Conservation (phyloP, 2,329 filamentous ascomycete species). For the Botryotinia calthae region DNA sequence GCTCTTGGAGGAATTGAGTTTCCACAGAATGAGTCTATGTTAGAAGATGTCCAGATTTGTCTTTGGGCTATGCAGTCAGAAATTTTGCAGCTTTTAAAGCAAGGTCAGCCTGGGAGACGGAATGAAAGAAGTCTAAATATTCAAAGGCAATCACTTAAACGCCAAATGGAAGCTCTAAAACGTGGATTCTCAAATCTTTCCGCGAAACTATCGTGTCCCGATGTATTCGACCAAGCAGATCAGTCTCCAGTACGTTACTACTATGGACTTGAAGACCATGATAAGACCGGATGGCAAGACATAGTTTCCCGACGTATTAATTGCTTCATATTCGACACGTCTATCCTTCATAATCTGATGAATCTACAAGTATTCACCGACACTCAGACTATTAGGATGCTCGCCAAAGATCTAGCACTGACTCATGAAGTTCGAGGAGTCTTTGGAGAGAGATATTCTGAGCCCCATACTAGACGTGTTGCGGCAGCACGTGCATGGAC, state of each 20-base stretch:
- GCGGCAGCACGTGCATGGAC: conserved; percentile 38
- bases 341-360: conserved; percentile 42
- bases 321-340: conserved; percentile 37
- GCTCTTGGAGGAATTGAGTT: conserved; percentile 6
- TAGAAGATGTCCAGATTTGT: conserved; percentile 35
- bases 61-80: conserved; percentile 29
- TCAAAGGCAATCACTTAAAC: conserved; percentile 26
- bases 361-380: conserved; percentile 42
- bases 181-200: conserved; percentile 24
- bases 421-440: not conserved
- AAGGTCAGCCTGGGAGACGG: not conserved
- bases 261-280: conserved; percentile 31
- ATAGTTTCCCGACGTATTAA: conserved; percentile 34
- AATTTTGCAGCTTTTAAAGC: conserved; percentile 27
- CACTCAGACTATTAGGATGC: conserved; percentile 35
- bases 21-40: conserved; percentile 15
- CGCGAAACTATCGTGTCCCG: conserved; percentile 14
- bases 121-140: conserved; percentile 21
- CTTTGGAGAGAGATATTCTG: not conserved
- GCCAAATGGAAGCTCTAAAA: conserved; percentile 28
- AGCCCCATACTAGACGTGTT: conserved; percentile 29
- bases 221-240: conserved; percentile 23
- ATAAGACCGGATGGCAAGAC: conserved; percentile 25
- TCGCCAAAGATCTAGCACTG: conserved; percentile 30
- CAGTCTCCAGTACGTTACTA: conserved; percentile 28